phyloP scores from a whole-genome alignment of 2,329 filamentous ascomycete genomes.

The Tothia fuscella region DNA sequence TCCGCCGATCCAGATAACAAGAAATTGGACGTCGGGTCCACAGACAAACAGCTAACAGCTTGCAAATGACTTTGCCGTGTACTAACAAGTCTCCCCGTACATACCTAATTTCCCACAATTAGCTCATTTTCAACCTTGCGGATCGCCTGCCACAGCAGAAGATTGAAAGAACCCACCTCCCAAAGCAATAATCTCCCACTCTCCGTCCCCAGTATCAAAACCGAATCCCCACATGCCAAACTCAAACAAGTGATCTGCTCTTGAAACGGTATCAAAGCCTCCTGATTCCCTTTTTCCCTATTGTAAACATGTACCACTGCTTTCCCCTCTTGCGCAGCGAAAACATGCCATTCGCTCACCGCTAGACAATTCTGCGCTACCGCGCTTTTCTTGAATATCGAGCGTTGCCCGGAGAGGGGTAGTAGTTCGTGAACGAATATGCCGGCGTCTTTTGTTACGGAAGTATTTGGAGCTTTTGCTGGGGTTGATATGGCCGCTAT shows the following conservation, averaged over 20 bases:
- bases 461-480: conserved; percentile 22
- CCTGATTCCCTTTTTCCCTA: conserved; percentile 70
- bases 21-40: conserved; percentile 58
- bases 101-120: conserved; percentile 41
- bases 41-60: conserved; percentile 61
- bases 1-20: conserved; percentile 72
- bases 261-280: conserved; percentile 76
- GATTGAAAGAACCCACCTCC: conserved; percentile 56
- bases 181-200: conserved; percentile 81
- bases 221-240: conserved; percentile 46
- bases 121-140: conserved; percentile 14
- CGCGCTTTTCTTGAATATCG: conserved; percentile 84
- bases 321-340: conserved; percentile 83
- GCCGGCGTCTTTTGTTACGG: conserved; percentile 61
- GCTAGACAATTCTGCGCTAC: conserved; percentile 68
- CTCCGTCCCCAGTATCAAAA: conserved; percentile 69
- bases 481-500: conserved; percentile 6
- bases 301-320: conserved; percentile 89
- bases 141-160: conserved; percentile 10
- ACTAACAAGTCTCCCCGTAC: conserved; percentile 63
- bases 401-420: conserved; percentile 61
- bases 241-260: conserved; percentile 73
- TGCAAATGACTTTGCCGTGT: conserved; percentile 71
- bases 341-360: conserved; percentile 70
- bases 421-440: conserved; percentile 78